Conservation (phyloP, 805 yeast genomes). For the Teunomyces tritomae region DNA sequence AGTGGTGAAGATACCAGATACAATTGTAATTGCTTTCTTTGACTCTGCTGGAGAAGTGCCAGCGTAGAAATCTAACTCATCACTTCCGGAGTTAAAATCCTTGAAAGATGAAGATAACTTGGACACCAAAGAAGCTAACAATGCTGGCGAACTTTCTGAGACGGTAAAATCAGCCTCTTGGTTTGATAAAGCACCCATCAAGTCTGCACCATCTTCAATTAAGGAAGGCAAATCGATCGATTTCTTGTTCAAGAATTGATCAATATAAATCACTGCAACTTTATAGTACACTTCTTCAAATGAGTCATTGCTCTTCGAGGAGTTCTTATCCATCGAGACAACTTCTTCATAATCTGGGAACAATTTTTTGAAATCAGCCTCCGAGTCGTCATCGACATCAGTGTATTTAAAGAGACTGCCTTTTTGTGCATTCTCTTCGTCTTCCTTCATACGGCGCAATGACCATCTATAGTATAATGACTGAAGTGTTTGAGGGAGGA, state of each 20-base stretch:
- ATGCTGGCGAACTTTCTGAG: conserved; percentile 19
- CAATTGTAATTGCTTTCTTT: conserved; percentile 51
- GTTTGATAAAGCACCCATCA: conserved; percentile 10
- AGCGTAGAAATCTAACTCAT: conserved; percentile 54
- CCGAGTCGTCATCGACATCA: conserved; percentile 65
- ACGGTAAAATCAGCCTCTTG: conserved; percentile 8
- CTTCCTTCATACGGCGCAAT: conserved; percentile 61
- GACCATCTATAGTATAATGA: conserved; percentile 80
- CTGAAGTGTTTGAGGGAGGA: conserved; percentile 44
- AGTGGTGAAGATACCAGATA: conserved; percentile 25
- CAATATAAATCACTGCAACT: conserved; percentile 50
- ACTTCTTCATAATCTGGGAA: conserved; percentile 87
- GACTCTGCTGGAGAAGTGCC: conserved; percentile 63
- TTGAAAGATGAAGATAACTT: conserved; percentile 17
- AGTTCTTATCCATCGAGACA: conserved; percentile 27
- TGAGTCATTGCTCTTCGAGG: conserved; percentile 18
- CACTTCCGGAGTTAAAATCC: conserved; percentile 14
- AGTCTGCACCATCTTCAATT: conserved; percentile 40
- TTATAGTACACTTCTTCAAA: conserved; percentile 47
- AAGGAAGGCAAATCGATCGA: conserved; percentile 21
- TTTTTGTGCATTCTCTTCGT: conserved; percentile 58
- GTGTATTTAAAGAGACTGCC: conserved; percentile 64
- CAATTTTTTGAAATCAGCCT: conserved; percentile 72
- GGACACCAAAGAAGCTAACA: conserved; percentile 17
- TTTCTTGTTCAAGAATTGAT: conserved; percentile 31